A percentile compares a stretch with the other conserved stretches of the same genome.
Conservation (phyloP, 2,329 filamentous ascomycete species). For the Phaeosphaeria sp. region DNA sequence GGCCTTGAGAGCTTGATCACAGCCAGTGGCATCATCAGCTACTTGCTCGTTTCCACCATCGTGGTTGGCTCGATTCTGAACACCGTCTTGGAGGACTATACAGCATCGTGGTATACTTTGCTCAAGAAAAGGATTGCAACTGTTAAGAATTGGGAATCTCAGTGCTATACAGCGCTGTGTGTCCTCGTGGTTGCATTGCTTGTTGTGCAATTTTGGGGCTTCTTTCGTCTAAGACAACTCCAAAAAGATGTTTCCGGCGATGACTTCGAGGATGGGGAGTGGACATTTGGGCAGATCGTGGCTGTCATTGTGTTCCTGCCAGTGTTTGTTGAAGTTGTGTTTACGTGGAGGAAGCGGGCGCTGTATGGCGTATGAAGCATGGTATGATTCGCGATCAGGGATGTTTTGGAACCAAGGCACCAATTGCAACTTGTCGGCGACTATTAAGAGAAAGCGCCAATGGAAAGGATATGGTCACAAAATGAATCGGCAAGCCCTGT, state of each 20-base stretch:
- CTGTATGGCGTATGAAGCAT: not conserved
- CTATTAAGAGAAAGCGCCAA: too few species aligned
- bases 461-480: too few species aligned
- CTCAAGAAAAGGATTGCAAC: not conserved
- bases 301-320: conserved; percentile 26
- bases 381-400: too few species aligned
- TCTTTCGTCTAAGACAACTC: conserved; percentile 22
- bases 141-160: not conserved
- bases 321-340: conserved; percentile 17
- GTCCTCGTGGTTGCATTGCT: not conserved
- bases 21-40: not conserved
- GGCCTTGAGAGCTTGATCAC: not conserved
- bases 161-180: not conserved
- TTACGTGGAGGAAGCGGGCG: not conserved
- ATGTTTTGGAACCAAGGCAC: too few species aligned
- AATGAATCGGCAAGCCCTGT: too few species aligned
- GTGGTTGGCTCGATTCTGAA: not conserved
- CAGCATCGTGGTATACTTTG: not conserved
- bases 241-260: conserved; percentile 20
- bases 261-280: conserved; percentile 19
- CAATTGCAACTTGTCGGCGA: too few species aligned
- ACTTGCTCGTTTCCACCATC: conserved; percentile 1
- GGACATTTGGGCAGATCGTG: conserved; percentile 32
- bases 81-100: not conserved
- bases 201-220: conserved; percentile 22